phyloP scores from a whole-genome alignment of 1,284 basidiomycete species.

The Xerocomus nothofagi region DNA sequence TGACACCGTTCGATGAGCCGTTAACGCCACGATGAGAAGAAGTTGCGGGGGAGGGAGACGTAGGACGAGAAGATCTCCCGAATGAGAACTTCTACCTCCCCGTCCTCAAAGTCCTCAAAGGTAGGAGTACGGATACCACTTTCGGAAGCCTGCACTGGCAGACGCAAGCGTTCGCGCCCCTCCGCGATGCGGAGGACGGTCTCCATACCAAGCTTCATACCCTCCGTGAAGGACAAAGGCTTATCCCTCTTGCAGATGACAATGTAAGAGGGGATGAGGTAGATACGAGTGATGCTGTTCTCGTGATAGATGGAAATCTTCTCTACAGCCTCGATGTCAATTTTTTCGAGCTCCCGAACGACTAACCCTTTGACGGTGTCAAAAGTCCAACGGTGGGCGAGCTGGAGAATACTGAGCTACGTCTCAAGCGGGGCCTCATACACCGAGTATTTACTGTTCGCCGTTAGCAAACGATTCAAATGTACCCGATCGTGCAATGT shows the following conservation, averaged over 20 bases:
- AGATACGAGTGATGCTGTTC: conserved; percentile 44
- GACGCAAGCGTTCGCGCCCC: conserved; percentile 46
- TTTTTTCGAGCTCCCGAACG: conserved; percentile 48
- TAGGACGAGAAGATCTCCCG: conserved; percentile 38
- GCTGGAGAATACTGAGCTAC: conserved; percentile 52
- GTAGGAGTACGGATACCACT: conserved; percentile 38
- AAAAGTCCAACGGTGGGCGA: conserved; percentile 52
- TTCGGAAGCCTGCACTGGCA: conserved; percentile 34
- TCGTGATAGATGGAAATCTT: conserved; percentile 53
- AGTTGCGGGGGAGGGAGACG: conserved; percentile 20
- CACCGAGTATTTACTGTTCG: conserved; percentile 50
- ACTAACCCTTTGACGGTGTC: conserved; percentile 48
- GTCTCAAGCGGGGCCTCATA: conserved; percentile 51
- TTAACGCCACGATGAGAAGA: conserved; percentile 12
- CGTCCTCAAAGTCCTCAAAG: conserved; percentile 38
- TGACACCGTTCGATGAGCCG: conserved; percentile 3
- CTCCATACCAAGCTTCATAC: conserved; percentile 48
- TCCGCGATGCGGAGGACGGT: conserved; percentile 48
- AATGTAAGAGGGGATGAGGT: conserved; percentile 49
- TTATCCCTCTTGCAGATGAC: conserved; percentile 47
- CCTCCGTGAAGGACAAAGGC: conserved; percentile 48
- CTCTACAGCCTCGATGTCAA: conserved; percentile 44
- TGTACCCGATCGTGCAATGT: not conserved
- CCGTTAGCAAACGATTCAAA: conserved; percentile 10
- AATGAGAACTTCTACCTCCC: conserved; percentile 39